Evolutionary conservation across 2,329 filamentous ascomycete genomes (phyloP).

Genomic region (Pseudogymnoascus sp.): DNA sequence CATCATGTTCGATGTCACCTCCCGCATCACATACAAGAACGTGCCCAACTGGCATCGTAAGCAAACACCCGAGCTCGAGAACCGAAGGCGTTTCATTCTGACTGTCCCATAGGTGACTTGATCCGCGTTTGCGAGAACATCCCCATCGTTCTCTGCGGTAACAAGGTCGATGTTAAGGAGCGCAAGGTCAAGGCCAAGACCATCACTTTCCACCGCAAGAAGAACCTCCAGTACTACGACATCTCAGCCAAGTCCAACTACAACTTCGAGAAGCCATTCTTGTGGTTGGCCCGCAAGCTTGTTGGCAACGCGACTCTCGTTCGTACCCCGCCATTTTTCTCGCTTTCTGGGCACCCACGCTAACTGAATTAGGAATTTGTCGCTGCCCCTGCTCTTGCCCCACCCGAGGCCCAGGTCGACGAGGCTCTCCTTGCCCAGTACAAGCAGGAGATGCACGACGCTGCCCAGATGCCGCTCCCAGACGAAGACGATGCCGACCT

Average conservation of each 20-base stretch:
- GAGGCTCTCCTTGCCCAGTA: conserved; percentile 73
- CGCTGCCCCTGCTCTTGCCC: conserved; percentile 87
- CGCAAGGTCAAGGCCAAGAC: conserved; percentile 99
- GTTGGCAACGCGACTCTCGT: conserved; percentile 86
- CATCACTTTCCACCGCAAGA: conserved; percentile 99
- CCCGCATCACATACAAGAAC: conserved; percentile 99
- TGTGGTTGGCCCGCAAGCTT: conserved; percentile 97
- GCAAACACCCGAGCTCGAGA: conserved; percentile 33
- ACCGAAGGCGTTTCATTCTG: conserved; percentile 10
- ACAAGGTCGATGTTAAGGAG: conserved; percentile 99
- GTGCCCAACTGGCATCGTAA: conserved; percentile 99
- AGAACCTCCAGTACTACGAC: conserved; percentile 99
- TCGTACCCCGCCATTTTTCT: conserved; percentile 34
- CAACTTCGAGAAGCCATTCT: conserved; percentile 99
- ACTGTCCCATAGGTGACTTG: conserved; percentile 65
- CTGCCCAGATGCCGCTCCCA: conserved; percentile 77
- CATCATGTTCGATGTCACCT: conserved; percentile 99
- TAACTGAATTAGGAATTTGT: conserved; percentile 73
- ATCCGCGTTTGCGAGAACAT: conserved; percentile 99
- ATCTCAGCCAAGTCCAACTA: conserved; percentile 99
- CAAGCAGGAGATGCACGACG: conserved; percentile 79
- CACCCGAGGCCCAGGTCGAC: conserved; percentile 87
- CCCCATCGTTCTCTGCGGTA: conserved; percentile 93
- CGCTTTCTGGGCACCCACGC: conserved; percentile 10
- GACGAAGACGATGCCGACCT: conserved; percentile 79